Conservation (phyloP, 805 yeast species). For the Starmerella cellae region DNA sequence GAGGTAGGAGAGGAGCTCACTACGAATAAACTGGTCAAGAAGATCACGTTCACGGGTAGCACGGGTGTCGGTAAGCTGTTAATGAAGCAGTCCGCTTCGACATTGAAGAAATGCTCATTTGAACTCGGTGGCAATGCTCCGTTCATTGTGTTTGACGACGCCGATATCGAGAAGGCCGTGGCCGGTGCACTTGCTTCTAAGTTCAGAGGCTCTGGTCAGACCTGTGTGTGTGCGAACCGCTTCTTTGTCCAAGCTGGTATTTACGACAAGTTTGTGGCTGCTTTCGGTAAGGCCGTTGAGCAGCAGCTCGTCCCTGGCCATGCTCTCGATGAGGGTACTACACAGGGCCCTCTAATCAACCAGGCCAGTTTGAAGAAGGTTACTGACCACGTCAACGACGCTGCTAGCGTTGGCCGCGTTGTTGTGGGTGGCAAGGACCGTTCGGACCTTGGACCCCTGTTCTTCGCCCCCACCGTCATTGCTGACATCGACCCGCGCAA, state of each 20-base stretch:
- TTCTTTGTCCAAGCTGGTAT: constrained; percentile 49
- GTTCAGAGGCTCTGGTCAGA: constrained; percentile 67
- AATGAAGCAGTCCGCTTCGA: constrained; percentile 44
- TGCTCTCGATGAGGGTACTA: constrained; percentile 43
- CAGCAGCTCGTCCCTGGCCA: constrained; percentile 42
- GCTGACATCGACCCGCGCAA: constrained; percentile 40
- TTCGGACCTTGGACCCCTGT: constrained; percentile 45
- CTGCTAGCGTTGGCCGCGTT: constrained; percentile 50
- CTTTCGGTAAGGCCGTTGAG: constrained; percentile 36
- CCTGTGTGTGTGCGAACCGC: constrained; percentile 71
- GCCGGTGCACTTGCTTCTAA: constrained; percentile 53
- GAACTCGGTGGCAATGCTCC: constrained; percentile 80
- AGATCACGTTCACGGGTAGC: constrained; percentile 68
- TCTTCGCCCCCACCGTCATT: constrained; percentile 56
- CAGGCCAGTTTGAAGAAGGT: constrained; percentile 51
- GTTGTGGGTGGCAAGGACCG: constrained; percentile 47
- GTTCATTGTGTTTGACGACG: constrained; percentile 60
- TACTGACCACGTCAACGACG: constrained; percentile 49
- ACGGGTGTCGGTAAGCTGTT: constrained; percentile 58
- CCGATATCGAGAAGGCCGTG: constrained; percentile 52
- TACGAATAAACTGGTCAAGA: constrained; percentile 42
- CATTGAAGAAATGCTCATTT: constrained; percentile 56
- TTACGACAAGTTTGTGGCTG: constrained; percentile 47
- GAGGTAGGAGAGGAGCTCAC: constrained; percentile 45
- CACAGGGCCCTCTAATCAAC: constrained; percentile 69